Conservation (phyloP, 345 rosid species). For the Eucalyptus coolabah region DNA sequence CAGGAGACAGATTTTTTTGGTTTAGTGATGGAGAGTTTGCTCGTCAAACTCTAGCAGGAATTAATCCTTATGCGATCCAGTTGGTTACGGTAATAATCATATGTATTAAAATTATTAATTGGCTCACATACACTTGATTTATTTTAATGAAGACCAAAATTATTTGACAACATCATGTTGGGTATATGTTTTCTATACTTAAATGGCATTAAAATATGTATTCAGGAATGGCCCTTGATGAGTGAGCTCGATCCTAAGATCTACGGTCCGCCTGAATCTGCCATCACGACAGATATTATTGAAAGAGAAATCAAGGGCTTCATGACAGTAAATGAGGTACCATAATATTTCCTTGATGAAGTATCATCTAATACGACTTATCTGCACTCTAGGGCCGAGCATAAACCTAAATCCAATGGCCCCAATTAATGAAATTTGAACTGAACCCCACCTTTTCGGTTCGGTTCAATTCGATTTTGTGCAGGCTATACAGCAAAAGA, state of each 20-base stretch:
- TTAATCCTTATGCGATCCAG: conserved; percentile 48
- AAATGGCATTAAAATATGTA: not conserved
- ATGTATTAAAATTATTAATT: not conserved
- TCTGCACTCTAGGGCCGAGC: not conserved
- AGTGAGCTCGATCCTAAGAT: conserved; percentile 55
- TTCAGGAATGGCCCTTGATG: conserved; percentile 75
- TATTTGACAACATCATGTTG: not conserved
- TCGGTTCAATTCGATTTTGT: not conserved
- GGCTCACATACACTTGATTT: too few species aligned
- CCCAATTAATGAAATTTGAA: not conserved
- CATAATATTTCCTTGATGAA: accelerated
- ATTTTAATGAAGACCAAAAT: not conserved
- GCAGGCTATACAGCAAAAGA: conserved; percentile 42
- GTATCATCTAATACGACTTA: not conserved
- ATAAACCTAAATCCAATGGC: not conserved
- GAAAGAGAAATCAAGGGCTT: conserved; percentile 40
- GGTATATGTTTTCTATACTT: not conserved
- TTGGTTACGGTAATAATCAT: conserved; percentile 34
- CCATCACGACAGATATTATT: conserved; percentile 43
- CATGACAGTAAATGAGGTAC: conserved; percentile 39
- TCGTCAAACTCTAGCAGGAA: conserved; percentile 70
- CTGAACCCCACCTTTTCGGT: not conserved
- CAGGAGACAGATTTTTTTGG: conserved; percentile 75
- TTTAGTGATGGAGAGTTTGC: conserved; percentile 63
- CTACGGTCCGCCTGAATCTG: conserved; percentile 59